Percentiles rank a stretch among this genome's conserved stretches.
These are phyloP conservation scores for Panaeolus cyanescens DNA, from an alignment of 768 basidiomycete species.

Conservation along the genomic window DNA sequence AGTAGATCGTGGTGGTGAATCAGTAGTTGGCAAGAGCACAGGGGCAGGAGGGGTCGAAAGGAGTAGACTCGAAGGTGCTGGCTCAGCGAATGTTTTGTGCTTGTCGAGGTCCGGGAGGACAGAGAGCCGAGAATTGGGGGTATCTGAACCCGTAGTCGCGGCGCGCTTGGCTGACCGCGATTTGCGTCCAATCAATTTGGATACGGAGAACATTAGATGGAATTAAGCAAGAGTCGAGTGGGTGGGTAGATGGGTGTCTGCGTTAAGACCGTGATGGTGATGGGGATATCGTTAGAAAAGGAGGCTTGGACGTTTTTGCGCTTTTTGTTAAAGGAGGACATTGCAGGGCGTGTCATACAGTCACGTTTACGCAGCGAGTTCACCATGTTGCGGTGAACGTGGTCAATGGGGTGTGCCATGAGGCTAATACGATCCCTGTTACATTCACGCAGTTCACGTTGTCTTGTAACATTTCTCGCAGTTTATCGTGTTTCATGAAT, in stretches of 20 bases:
- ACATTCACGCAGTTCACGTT: constrained; percentile 2
- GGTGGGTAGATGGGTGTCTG: background rate
- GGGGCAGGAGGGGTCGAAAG: constrained; percentile 1
- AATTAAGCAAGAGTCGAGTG: background rate
- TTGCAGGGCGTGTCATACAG: background rate
- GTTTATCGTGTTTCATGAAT: background rate
- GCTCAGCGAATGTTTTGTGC: background rate
- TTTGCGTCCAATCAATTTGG: constrained; percentile 9
- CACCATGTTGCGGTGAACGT: constrained; percentile 1
- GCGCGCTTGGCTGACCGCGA: constrained; percentile 1
- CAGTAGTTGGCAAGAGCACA: background rate
- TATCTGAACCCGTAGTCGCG: background rate
- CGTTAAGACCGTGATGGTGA: background rate
- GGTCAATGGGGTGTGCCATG: background rate
- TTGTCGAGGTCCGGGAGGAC: background rate
- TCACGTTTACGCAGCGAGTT: constrained; percentile 2
- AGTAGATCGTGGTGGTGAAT: background rate
- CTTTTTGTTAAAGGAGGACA: background rate
- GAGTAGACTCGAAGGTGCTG: constrained; percentile 2
- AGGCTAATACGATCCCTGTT: background rate
- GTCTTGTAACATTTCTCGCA: constrained; percentile 2
- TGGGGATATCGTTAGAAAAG: constrained; percentile 2
- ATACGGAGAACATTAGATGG: constrained; percentile 9
- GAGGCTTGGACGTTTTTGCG: background rate
- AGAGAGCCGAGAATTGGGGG: background rate